Base-by-base conservation (phyloP, 331 rosid species). In the Stylosanthes scabra region DNA sequence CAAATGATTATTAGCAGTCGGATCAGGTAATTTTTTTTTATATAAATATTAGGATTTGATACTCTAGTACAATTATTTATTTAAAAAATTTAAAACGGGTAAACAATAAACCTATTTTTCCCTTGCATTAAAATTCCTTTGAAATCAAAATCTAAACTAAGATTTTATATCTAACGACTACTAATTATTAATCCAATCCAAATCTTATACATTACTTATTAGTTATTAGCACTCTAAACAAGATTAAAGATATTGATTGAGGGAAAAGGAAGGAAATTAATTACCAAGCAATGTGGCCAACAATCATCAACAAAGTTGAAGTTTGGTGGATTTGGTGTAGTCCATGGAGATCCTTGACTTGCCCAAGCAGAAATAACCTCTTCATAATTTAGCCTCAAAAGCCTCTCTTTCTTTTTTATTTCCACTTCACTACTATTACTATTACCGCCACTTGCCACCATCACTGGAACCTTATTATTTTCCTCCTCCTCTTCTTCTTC, bases 301-400 rank as follows among this genome's bases (percentile, higher is more conserved):
- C 79, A 81, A 8, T 83, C 79, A 46, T 74, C 42, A 12, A n/a
- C 42, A 12, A 82, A 80, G 28, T 85, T 81, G 63, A 86, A 63
- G 34, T 85, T 75, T 8, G 90, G 91, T 11, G 85, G 84, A 20
- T 45, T 59, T 65, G 89, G 93, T 6, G 88, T 85, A 3, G 85
- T 85, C 91, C 96, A 92, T 0, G 89, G 96, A 57, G 87, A 88
- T 63, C 84, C 84, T 82, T 79, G 91, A 27, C 60, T 75, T 9
- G 74, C 88, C 98, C 98, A 92, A 62, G 95, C 90, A 74, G 77
- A 71, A 39, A 92, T 88, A 0, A 92, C 84, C 1, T 86, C 87
- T 68, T 88, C 95, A 60, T 92, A 83, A 74, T 90, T 84, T 37
- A 92, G 77, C 84, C 86, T 88, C 76, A 92, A 78, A 16, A 74